These are phyloP conservation scores for Acacia concinna DNA, from an alignment of 331 rosid genomes.

Conservation along the genomic window DNA sequence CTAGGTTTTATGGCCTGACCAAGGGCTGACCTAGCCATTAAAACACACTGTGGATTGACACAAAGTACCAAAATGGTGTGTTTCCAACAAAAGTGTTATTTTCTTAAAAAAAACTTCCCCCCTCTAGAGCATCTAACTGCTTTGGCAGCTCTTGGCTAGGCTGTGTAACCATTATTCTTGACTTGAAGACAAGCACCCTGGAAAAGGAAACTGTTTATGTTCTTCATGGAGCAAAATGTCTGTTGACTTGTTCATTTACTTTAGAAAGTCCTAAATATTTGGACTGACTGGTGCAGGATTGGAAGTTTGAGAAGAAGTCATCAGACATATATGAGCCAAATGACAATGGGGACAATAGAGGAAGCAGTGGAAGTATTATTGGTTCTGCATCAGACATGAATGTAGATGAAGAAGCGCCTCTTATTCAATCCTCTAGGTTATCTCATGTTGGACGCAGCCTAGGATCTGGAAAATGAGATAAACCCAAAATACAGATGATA, in stretches of 20 bases:
- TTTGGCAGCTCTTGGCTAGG: background rate
- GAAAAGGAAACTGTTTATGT: background rate
- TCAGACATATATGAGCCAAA: slow-evolving; percentile 63
- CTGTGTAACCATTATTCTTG: background rate
- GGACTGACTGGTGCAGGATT: slow-evolving; percentile 57
- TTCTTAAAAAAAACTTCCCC: too few relatives aligned
- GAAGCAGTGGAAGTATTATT: slow-evolving; percentile 43
- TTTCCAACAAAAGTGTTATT: background rate
- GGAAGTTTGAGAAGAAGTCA: slow-evolving; percentile 87
- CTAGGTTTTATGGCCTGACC: background rate
- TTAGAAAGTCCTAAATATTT: background rate
- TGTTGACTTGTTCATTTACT: background rate
- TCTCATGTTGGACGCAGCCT: slow-evolving; percentile 76
- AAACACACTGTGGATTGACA: background rate
- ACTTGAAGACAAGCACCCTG: background rate
- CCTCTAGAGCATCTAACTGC: background rate
- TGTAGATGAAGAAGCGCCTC: slow-evolving; percentile 71
- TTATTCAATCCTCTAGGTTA: slow-evolving; percentile 73
- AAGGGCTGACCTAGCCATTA: background rate
- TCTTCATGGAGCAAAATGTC: background rate
- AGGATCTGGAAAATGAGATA: slow-evolving; percentile 37
- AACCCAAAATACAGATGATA: background rate
- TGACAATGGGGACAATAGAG: slow-evolving; percentile 30
- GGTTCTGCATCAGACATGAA: slow-evolving; percentile 43
- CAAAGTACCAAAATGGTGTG: background rate